Evolutionary conservation across 805 yeast genomes (phyloP), one percentile per base, ranked within the genome.

Genomic region (Lipomyces orientalis): DNA sequence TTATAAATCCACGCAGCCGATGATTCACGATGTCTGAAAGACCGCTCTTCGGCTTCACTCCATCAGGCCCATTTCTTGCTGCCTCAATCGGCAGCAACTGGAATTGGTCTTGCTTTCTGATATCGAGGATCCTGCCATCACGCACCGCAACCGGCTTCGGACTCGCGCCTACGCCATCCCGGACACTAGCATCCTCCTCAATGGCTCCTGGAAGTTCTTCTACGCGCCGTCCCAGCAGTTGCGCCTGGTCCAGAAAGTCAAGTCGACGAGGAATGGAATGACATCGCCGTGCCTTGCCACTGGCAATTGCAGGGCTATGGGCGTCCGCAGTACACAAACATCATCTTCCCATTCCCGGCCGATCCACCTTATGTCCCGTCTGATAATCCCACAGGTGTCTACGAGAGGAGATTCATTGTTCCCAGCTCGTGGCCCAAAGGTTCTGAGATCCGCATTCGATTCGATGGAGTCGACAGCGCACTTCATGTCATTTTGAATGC

Each of bases 231-330:
- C 69, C 68, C 72, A 33, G 16, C 22, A 12, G 62, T 67, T 16
- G 74, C 71, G 7, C 64, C 65, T 6, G 29, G 55, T 7, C 62
- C 55, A 29, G 60, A 39, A 22, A 35, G 35, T 33, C 22, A 62
- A 57, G 19, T 64, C 58, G 37, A 52, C 10, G 54, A 16, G 8
- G 63, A 63, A 2, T 73, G 75, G 75, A 57, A 54, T 1, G 54
- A 49, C 14, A 72, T 76, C 14, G 34, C 65, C 1, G 81, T 79
- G 29, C 81, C 81, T 1, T 79, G 80, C 2, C 78, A 77, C 62
- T 79, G 81, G 80, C 81, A 79, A 72, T 65, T 78, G 35, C 78
- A 78, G 65, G 80, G 80, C 16, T 76, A 68, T 60, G 81, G 80
- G 7, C 66, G 69, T 7, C 81, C 81, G 4, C 77, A 75, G 34